A percentile compares a stretch with the other conserved stretches of the same genome.
These are phyloP conservation scores for Aphanomyces invadans DNA, from an alignment of 352 stramenopile genomes.

Conservation along the genomic window DNA sequence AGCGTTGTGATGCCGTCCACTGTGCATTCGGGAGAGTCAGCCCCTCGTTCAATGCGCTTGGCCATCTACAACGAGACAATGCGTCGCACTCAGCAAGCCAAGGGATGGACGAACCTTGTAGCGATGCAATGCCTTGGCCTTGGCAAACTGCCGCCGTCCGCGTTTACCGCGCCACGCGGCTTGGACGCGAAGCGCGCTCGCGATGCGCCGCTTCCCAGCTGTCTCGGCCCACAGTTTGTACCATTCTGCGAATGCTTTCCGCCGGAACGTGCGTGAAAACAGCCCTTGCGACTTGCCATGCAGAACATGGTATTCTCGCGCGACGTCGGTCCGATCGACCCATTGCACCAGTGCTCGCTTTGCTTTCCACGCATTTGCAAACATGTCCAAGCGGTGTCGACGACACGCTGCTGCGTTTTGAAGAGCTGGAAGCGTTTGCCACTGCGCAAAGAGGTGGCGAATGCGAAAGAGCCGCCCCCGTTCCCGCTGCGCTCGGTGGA, in stretches of 20 bases:
- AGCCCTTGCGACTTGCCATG: slow-evolving; percentile 4
- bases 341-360: slow-evolving; percentile 6
- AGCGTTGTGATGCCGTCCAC: neutral
- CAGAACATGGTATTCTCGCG: neutral
- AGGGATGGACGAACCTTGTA: slow-evolving; percentile 21
- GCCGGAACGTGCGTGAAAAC: slow-evolving; percentile 10
- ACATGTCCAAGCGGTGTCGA: neutral
- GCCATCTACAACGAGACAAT: slow-evolving; percentile 1
- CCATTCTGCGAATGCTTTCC: slow-evolving; percentile 20
- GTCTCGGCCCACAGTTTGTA: slow-evolving; percentile 19
- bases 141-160: slow-evolving; percentile 8
- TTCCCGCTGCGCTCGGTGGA: neutral
- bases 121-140: slow-evolving; percentile 5
- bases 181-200: neutral
- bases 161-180: slow-evolving; percentile 5
- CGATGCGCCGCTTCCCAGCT: slow-evolving; percentile 8
- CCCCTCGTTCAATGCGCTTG: slow-evolving; percentile 10
- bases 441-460: neutral
- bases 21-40: neutral
- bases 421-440: neutral
- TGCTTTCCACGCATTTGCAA: neutral
- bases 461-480: neutral
- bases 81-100: no score
- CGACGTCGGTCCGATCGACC: neutral
- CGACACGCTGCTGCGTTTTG: neutral